Evolutionary conservation across 2,329 filamentous ascomycete genomes (phyloP).

Genomic region (Coniochaeta sp.): DNA sequence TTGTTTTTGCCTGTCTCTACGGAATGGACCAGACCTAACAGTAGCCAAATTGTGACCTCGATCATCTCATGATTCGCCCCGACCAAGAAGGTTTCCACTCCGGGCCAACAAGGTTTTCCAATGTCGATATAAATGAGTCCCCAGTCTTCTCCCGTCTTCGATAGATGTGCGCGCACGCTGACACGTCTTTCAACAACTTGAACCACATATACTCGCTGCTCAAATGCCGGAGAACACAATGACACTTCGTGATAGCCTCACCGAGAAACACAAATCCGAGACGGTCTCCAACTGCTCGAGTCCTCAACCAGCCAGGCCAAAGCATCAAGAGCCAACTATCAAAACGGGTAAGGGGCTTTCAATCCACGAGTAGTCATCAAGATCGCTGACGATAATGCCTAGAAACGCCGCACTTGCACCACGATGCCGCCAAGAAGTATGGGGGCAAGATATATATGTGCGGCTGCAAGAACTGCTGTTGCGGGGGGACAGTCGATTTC

Average conservation of each 20-base stretch:
- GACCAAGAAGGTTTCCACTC: not conserved
- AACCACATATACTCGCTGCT: not conserved
- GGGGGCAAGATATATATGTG: slow-evolving; percentile 5
- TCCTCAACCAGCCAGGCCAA: too few relatives aligned
- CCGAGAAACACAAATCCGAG: too few relatives aligned
- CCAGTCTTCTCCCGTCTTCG: not conserved
- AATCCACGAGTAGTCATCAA: too few relatives aligned
- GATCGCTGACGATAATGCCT: not conserved
- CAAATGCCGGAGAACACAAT: too few relatives aligned
- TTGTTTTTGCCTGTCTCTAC: too few relatives aligned
- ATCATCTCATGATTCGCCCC: not conserved
- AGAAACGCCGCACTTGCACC: not conserved
- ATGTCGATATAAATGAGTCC: not conserved
- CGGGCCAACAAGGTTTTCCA: not conserved
- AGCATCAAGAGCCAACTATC: not conserved
- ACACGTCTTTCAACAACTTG: not conserved
- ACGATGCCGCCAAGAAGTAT: not conserved
- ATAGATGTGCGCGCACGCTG: not conserved
- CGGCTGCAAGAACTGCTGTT: slow-evolving; percentile 6
- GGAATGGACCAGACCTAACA: too few relatives aligned
- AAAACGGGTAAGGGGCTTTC: too few relatives aligned
- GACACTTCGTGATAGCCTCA: too few relatives aligned
- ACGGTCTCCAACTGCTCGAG: too few relatives aligned
- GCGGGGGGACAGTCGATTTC: not conserved
- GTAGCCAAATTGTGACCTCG: not conserved